Percentiles rank a stretch among this genome's conserved stretches.
Conservation (phyloP, 805 yeast genomes). For the Kodamaea nitidulidarum region DNA sequence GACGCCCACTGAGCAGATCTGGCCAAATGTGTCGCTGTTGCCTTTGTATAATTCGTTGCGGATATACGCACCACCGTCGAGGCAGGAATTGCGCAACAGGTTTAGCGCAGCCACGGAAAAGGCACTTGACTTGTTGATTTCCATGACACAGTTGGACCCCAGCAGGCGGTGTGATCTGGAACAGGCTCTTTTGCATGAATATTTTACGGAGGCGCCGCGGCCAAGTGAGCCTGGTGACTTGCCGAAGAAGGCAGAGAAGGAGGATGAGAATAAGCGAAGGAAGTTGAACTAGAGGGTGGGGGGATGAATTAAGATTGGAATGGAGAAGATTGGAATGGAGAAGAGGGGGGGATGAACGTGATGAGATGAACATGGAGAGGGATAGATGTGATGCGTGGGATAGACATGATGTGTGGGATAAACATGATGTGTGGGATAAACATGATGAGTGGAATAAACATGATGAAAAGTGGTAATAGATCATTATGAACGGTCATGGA, state of each 20-base stretch:
- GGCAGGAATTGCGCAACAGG: constrained; percentile 73
- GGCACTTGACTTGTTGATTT: constrained; percentile 71
- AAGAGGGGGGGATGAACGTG: no score
- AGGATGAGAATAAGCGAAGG: constrained; percentile 16
- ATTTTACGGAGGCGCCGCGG: constrained; percentile 67
- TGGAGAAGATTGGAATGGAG: no score
- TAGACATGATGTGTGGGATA: no score
- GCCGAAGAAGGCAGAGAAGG: constrained; percentile 44
- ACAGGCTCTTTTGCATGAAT: constrained; percentile 60
- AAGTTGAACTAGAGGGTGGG: constrained; percentile 20
- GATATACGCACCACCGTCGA: constrained; percentile 78
- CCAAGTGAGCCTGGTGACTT: constrained; percentile 66
- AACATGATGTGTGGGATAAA: no score
- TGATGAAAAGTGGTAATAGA: no score
- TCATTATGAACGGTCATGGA: no score
- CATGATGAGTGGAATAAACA: no score
- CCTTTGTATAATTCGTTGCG: constrained; percentile 72
- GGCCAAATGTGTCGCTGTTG: constrained; percentile 85
- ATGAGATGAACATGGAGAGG: no score
- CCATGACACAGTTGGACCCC: constrained; percentile 76
- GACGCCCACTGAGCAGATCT: constrained; percentile 84
- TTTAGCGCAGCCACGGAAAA: constrained; percentile 87
- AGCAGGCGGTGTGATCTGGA: constrained; percentile 62
- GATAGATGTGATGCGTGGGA: no score
- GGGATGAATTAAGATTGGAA: no score